A percentile compares a stretch with the other conserved stretches of the same genome.
These are phyloP conservation scores for Kregervanrija pseudodelftensis DNA, from an alignment of 805 yeast species.

Conservation along the genomic window DNA sequence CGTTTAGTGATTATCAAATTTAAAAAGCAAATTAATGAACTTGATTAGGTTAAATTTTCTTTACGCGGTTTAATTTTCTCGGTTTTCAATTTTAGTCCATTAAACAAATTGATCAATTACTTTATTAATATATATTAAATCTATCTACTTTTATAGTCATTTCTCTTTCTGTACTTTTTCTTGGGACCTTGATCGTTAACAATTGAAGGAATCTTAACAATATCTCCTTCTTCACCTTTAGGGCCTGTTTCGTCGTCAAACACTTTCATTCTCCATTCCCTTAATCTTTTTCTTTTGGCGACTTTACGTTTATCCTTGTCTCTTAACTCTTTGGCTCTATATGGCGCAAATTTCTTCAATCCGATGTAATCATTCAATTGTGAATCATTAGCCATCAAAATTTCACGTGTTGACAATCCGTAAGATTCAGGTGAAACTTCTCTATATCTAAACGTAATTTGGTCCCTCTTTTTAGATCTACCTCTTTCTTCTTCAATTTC, in stretches of 20 bases:
- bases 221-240: slow-evolving; percentile 19
- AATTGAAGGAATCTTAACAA: slow-evolving; percentile 22
- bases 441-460: slow-evolving; percentile 69
- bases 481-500: slow-evolving; percentile 63
- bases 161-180: slow-evolving; percentile 13
- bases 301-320: slow-evolving; percentile 77
- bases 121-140: too few species aligned
- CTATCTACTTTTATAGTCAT: not conserved
- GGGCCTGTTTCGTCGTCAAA: slow-evolving; percentile 42
- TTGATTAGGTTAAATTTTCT: too few species aligned
- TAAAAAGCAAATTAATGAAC: too few species aligned
- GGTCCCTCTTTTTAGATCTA: slow-evolving; percentile 43
- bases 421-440: slow-evolving; percentile 93
- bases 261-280: slow-evolving; percentile 84
- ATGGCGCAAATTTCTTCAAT: slow-evolving; percentile 89
- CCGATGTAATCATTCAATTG: slow-evolving; percentile 81
- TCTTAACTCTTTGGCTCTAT: slow-evolving; percentile 66
- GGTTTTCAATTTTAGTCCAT: too few species aligned
- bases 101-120: too few species aligned
- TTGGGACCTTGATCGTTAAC: slow-evolving; percentile 20
- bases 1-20: too few species aligned
- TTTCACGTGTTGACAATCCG: slow-evolving; percentile 82
- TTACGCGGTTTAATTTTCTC: too few species aligned
- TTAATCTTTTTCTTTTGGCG: slow-evolving; percentile 71
- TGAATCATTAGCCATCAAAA: slow-evolving; percentile 81